Percentiles rank a stretch among this genome's conserved stretches.
Conservation (phyloP, 2,329 filamentous ascomycete species). For the Penicillium glabrum region DNA sequence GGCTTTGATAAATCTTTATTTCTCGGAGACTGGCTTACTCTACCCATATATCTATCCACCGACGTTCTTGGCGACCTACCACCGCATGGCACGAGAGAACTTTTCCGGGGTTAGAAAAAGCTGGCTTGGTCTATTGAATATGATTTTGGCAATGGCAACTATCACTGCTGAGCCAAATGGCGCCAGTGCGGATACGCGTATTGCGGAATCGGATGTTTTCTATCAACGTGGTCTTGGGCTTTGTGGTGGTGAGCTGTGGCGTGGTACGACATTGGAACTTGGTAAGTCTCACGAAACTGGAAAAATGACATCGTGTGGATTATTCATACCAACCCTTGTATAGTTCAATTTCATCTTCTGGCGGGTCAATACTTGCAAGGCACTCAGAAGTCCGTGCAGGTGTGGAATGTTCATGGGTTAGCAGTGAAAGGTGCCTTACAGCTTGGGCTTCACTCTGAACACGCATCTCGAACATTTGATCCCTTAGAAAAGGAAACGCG, state of each 20-base stretch:
- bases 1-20: constrained; percentile 21
- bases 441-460: constrained; percentile 52
- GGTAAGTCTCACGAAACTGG: constrained; percentile 9
- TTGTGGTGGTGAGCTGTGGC: constrained; percentile 20
- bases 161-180: constrained; percentile 11
- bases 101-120: constrained; percentile 25
- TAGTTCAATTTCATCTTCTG: constrained; percentile 52
- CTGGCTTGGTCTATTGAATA: constrained; percentile 34
- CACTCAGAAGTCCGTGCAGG: constrained; percentile 53
- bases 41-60: constrained; percentile 31
- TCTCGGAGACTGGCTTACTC: constrained; percentile 27
- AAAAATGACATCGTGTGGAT: background rate
- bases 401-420: constrained; percentile 56
- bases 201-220: constrained; percentile 18
- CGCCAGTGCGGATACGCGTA: constrained; percentile 7
- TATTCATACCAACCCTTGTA: background rate
- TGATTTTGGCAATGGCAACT: constrained; percentile 31
- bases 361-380: constrained; percentile 56
- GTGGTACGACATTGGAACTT: constrained; percentile 24
- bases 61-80: constrained; percentile 27
- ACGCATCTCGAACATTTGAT: constrained; percentile 37
- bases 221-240: constrained; percentile 23
- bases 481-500: constrained; percentile 49
- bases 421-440: constrained; percentile 53
- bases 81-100: constrained; percentile 17